A percentile compares a stretch with the other conserved stretches of the same genome.
Evolutionary conservation across 352 stramenopile species (phyloP).

Genomic region (Globisporangium nodosum): DNA sequence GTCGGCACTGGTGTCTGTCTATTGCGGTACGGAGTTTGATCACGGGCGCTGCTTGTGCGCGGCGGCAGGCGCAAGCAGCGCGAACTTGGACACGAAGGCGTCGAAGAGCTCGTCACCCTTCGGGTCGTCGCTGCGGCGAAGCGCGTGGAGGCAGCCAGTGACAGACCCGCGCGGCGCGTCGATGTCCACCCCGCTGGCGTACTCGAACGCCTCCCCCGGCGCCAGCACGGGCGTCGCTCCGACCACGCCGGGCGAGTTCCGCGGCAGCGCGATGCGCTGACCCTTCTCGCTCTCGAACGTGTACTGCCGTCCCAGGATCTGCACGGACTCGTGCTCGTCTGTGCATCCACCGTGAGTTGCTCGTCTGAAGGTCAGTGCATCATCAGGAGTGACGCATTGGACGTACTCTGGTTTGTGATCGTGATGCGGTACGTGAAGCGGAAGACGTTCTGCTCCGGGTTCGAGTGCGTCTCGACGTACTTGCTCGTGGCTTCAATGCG

Average conservation of each 20-base stretch:
- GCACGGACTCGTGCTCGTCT: conserved; percentile 47
- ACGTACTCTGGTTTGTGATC: conserved; percentile 71
- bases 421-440: conserved; percentile 76
- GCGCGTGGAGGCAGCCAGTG: conserved; percentile 57
- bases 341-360: background rate
- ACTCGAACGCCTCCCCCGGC: conserved; percentile 75
- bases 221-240: conserved; percentile 53
- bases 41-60: conserved; percentile 2
- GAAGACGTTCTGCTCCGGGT: conserved; percentile 42
- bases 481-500: conserved; percentile 70
- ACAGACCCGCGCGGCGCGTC: conserved; percentile 53
- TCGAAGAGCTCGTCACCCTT: conserved; percentile 50
- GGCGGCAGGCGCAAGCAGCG: conserved; percentile 26
- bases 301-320: conserved; percentile 71
- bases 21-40: background rate
- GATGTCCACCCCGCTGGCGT: conserved; percentile 73
- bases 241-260: conserved; percentile 66
- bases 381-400: background rate
- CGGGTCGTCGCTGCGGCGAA: conserved; percentile 23
- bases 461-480: conserved; percentile 52
- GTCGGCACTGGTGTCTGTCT: background rate
- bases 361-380: background rate
- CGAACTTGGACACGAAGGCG: conserved; percentile 62
- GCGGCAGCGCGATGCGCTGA: conserved; percentile 47
- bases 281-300: conserved; percentile 71